A percentile compares a stretch with the other conserved stretches of the same genome.
phyloP scores from a whole-genome alignment of 306 rosid species.

The Fagus sylvatica region DNA sequence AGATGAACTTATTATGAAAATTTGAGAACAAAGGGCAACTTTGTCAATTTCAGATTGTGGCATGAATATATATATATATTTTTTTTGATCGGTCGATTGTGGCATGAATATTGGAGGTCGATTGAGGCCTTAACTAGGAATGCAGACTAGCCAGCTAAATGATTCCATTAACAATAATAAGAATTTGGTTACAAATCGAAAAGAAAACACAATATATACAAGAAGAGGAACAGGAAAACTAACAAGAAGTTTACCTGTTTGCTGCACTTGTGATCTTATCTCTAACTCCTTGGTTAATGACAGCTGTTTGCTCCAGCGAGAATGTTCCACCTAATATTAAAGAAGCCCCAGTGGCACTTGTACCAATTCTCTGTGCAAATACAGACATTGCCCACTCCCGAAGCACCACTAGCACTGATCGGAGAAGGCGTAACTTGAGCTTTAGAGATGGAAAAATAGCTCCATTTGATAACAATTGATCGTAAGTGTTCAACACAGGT shows the following conservation, averaged over 20 bases:
- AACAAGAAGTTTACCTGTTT: conserved; percentile 63
- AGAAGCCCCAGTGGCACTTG: conserved; percentile 63
- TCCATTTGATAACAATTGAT: conserved; percentile 80
- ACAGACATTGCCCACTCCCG: conserved; percentile 91
- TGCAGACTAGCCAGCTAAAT: background rate
- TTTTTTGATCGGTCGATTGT: background rate
- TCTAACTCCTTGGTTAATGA: conserved; percentile 78
- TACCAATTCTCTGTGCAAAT: conserved; percentile 75
- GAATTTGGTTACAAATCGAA: background rate
- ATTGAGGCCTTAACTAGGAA: background rate
- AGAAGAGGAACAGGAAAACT: conserved; percentile 12
- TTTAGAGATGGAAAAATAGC: conserved; percentile 86
- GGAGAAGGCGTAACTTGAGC: conserved; percentile 82
- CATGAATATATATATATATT: background rate
- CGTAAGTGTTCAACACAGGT: conserved; percentile 86
- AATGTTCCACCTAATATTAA: conserved; percentile 72
- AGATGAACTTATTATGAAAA: background rate
- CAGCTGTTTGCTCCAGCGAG: conserved; percentile 61
- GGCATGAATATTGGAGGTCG: background rate
- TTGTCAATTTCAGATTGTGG: conserved; percentile 5
- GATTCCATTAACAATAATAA: background rate
- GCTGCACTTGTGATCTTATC: conserved; percentile 91
- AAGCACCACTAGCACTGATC: conserved; percentile 84
- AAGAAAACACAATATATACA: background rate
- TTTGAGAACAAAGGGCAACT: background rate